A percentile compares a stretch with the other conserved stretches of the same genome.
phyloP scores from a whole-genome alignment of 495 filamentous ascomycete genomes.

The Neurospora terricola region DNA sequence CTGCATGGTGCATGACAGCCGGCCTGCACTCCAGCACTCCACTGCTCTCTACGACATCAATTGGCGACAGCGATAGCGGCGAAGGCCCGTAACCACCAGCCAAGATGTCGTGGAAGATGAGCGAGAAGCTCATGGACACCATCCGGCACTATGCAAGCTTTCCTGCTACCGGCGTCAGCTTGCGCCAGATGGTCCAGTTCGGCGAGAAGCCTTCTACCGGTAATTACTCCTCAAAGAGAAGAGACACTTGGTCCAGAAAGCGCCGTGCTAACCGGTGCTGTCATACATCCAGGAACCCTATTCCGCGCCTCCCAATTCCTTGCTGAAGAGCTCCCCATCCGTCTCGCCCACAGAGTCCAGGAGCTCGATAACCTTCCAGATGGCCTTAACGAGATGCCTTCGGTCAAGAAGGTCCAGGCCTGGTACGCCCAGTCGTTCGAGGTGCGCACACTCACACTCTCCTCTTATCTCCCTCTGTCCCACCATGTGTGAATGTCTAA shows the following conservation, averaged over 20 bases:
- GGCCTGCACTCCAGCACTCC: slow-evolving; percentile 13
- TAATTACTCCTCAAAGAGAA: slow-evolving; percentile 24
- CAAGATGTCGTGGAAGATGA: slow-evolving; percentile 80
- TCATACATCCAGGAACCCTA: slow-evolving; percentile 58
- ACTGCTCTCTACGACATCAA: slow-evolving; percentile 16
- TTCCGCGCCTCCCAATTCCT: slow-evolving; percentile 98
- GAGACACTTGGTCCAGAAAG: slow-evolving; percentile 3
- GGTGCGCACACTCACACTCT: slow-evolving; percentile 40
- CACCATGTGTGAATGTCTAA: slow-evolving; percentile 15
- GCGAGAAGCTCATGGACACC: slow-evolving; percentile 88
- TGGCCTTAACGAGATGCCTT: slow-evolving; percentile 96
- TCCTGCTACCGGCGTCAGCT: slow-evolving; percentile 90
- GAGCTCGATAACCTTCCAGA: slow-evolving; percentile 90
- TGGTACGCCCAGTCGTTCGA: slow-evolving; percentile 99
- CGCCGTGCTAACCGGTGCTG: not conserved
- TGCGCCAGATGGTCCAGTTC: slow-evolving; percentile 99
- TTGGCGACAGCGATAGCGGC: slow-evolving; percentile 21
- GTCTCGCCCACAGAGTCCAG: slow-evolving; percentile 89
- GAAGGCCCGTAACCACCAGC: not conserved
- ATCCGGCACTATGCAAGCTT: slow-evolving; percentile 98
- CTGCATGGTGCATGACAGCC: slow-evolving; percentile 19
- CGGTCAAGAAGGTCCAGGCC: slow-evolving; percentile 85
- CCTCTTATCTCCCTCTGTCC: not conserved
- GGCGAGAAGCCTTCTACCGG: slow-evolving; percentile 82
- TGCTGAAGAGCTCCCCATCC: slow-evolving; percentile 94